These are phyloP conservation scores for Hibiscus tridactylites DNA, from an alignment of 345 rosid genomes.

Conservation along the genomic window DNA sequence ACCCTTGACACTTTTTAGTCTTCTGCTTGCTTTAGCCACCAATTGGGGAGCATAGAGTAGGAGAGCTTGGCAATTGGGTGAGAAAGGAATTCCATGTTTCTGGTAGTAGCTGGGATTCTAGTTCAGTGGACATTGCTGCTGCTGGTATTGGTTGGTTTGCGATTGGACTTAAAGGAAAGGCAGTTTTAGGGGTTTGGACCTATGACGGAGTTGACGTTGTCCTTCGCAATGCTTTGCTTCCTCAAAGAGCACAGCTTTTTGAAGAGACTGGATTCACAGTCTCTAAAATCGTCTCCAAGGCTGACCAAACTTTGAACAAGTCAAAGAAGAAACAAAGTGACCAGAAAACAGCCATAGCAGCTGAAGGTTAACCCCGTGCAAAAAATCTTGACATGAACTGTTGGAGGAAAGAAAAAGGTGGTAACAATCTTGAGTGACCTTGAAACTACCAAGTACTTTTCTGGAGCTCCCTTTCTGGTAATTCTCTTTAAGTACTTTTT, in stretches of 20 bases:
- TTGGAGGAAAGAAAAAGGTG: neutral
- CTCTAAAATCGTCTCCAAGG: constrained; percentile 78
- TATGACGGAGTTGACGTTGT: constrained; percentile 69
- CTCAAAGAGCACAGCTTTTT: constrained; percentile 54
- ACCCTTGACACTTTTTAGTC: neutral
- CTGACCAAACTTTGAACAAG: constrained; percentile 59
- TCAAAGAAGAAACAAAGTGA: constrained; percentile 29
- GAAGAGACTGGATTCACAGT: constrained; percentile 83
- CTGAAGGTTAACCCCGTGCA: constrained; percentile 9
- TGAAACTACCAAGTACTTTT: neutral
- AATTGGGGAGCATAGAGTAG: constrained; percentile 59
- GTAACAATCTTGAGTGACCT: neutral
- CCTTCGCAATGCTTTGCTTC: constrained; percentile 60
- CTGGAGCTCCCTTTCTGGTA: neutral
- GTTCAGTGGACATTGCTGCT: constrained; percentile 71
- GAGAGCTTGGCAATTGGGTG: constrained; percentile 80
- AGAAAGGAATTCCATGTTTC: constrained; percentile 51
- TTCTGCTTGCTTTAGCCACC: constrained; percentile 56
- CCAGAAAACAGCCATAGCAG: constrained; percentile 8
- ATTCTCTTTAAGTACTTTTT: neutral
- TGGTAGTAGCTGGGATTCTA: constrained; percentile 73
- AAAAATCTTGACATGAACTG: neutral
- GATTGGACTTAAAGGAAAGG: constrained; percentile 74
- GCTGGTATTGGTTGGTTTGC: constrained; percentile 93
- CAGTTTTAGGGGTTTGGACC: constrained; percentile 72